These are phyloP conservation scores for Choanephora cucurbitarum DNA, from an alignment of 371 early-diverging fungal genomes.

Conservation along the genomic window DNA sequence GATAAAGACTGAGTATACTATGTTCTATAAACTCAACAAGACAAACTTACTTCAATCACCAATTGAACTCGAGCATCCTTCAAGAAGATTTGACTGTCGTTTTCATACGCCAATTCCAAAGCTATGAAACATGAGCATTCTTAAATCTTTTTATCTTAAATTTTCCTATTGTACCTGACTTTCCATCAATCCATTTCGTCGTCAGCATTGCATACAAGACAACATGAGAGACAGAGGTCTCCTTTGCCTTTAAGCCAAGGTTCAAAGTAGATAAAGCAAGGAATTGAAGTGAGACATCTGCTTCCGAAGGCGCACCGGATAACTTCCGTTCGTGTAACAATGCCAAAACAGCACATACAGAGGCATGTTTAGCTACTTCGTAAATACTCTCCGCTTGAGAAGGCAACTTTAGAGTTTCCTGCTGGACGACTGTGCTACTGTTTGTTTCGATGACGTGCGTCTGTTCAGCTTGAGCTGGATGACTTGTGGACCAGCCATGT, in stretches of 20 bases:
- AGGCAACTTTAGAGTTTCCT: constrained; percentile 6
- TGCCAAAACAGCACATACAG: constrained; percentile 43
- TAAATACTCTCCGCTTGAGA: constrained; percentile 38
- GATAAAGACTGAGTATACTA: not conserved
- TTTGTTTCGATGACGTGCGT: constrained; percentile 1
- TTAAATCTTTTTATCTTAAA: too few relatives aligned
- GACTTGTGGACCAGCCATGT: constrained; percentile 29
- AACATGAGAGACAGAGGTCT: constrained; percentile 20
- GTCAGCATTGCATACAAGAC: constrained; percentile 35
- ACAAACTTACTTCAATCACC: constrained; percentile 29
- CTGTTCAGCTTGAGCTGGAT: not conserved
- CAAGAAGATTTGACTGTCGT: constrained; percentile 40
- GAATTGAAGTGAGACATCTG: constrained; percentile 29
- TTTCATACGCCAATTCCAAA: constrained; percentile 40
- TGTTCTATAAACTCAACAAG: not conserved
- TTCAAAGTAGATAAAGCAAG: constrained; percentile 37
- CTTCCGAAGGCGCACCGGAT: constrained; percentile 19
- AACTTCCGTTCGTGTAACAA: constrained; percentile 35
- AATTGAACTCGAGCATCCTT: constrained; percentile 31
- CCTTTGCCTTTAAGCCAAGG: constrained; percentile 29
- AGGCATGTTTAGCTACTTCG: constrained; percentile 41
- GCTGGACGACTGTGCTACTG: not conserved
- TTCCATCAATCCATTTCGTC: constrained; percentile 33
- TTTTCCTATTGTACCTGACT: constrained; percentile 25
- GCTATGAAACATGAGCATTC: constrained; percentile 18